Conservation (phyloP, 1,139 yeast species). For the Meyerozyma sp. region DNA sequence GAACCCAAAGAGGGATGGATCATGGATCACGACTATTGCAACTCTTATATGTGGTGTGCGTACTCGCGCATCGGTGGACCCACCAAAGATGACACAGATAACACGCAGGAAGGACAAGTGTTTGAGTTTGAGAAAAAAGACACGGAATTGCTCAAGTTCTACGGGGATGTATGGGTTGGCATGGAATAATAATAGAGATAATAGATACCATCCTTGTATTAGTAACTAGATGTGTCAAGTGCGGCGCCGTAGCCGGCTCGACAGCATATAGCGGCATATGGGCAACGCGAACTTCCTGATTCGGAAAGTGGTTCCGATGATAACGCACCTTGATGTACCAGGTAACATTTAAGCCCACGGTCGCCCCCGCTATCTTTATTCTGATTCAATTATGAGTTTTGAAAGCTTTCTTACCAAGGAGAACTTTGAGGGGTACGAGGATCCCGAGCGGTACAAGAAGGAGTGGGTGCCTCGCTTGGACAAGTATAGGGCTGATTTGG, state of each 20-base stretch:
- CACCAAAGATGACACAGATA: conserved; percentile 17
- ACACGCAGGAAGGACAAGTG: conserved; percentile 19
- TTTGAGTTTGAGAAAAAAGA: conserved; percentile 19
- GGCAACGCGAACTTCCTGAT: background rate
- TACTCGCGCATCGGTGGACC: conserved; percentile 2
- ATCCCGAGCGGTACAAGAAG: conserved; percentile 24
- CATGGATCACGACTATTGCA: conserved; percentile 13
- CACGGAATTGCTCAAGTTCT: conserved; percentile 19
- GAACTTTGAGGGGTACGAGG: conserved; percentile 30
- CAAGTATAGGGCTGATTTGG: conserved; percentile 41
- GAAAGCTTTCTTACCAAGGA: conserved; percentile 28
- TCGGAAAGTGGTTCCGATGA: background rate
- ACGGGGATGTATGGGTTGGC: conserved; percentile 33
- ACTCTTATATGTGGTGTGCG: conserved; percentile 3
- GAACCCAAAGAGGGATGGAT: conserved; percentile 29
- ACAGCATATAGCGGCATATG: background rate
- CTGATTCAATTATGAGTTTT: conserved; percentile 2
- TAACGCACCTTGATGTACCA: background rate
- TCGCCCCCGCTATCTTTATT: background rate
- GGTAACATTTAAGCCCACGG: background rate
- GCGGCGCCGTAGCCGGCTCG: no score
- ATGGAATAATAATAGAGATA: conserved; percentile 15
- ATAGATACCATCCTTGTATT: background rate
- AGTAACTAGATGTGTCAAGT: no score
- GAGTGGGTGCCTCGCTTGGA: conserved; percentile 47